These are phyloP conservation scores for Osmanthus fragrans DNA, from an alignment of 257 asterid species.

Conservation along the genomic window DNA sequence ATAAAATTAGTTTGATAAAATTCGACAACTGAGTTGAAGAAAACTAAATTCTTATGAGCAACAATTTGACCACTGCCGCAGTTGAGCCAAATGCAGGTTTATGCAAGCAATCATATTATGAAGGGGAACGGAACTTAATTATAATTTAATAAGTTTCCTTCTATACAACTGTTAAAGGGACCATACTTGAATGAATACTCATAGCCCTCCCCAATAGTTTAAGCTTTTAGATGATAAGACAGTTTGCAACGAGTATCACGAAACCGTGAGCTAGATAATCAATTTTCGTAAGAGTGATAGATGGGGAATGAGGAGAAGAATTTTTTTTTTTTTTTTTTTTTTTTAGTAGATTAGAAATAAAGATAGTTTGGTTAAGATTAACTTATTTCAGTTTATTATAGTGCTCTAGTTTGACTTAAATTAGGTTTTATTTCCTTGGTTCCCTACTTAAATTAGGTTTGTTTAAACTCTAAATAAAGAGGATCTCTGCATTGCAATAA, in stretches of 20 bases:
- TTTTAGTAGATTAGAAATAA: too few species aligned
- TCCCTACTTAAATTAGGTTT: too few species aligned
- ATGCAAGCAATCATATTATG: neutral
- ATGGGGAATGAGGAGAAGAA: too few species aligned
- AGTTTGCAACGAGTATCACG: neutral
- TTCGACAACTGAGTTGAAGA: neutral
- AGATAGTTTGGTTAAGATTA: too few species aligned
- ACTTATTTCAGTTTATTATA: too few species aligned
- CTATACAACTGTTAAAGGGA: neutral
- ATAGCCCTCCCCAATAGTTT: neutral
- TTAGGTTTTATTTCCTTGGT: too few species aligned
- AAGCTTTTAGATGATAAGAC: neutral
- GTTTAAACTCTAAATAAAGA: too few species aligned
- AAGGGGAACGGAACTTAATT: neutral
- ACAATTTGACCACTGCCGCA: neutral
- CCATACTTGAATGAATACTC: neutral
- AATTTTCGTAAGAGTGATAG: too few species aligned
- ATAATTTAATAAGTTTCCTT: neutral
- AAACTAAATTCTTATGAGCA: neutral
- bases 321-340: neutral
- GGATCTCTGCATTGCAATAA: neutral
- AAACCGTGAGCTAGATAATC: neutral
- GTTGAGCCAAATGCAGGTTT: neutral
- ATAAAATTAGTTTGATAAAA: neutral
- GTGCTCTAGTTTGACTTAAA: too few species aligned